phyloP scores from a whole-genome alignment of 2,329 filamentous ascomycete species.

The Apiospora hydei region DNA sequence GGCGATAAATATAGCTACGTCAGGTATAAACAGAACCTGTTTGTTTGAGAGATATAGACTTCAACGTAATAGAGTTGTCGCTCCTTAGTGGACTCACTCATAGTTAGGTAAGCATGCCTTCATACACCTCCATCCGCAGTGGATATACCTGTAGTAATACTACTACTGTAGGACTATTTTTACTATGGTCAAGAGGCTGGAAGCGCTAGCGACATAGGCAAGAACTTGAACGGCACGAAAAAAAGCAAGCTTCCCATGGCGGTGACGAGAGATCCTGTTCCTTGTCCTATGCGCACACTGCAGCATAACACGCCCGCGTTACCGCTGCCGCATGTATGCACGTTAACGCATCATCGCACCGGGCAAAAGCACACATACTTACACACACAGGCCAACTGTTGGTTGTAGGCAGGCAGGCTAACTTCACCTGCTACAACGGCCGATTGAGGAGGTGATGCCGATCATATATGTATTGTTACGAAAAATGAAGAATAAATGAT shows the following conservation, averaged over 20 bases:
- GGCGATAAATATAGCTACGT: background rate
- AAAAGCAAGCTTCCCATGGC: constrained; percentile 13
- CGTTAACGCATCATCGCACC: background rate
- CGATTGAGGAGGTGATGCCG: background rate
- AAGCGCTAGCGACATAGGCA: background rate
- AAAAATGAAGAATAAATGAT: background rate
- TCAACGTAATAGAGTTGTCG: background rate
- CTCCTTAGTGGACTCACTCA: background rate
- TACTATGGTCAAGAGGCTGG: background rate
- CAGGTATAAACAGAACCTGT: background rate
- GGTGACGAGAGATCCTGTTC: constrained; percentile 2
- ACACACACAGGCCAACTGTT: background rate
- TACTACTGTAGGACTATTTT: background rate
- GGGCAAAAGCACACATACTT: background rate
- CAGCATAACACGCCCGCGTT: constrained; percentile 7
- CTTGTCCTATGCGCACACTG: background rate
- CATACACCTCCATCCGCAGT: background rate
- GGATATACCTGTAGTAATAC: background rate
- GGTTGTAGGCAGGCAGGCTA: background rate
- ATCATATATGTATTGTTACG: background rate
- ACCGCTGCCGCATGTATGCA: background rate
- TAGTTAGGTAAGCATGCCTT: constrained; percentile 4
- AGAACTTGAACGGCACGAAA: background rate
- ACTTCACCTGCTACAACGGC: background rate
- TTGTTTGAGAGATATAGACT: constrained; percentile 4